Conservation (phyloP, 257 asterid species). For the Coffea canephora region DNA sequence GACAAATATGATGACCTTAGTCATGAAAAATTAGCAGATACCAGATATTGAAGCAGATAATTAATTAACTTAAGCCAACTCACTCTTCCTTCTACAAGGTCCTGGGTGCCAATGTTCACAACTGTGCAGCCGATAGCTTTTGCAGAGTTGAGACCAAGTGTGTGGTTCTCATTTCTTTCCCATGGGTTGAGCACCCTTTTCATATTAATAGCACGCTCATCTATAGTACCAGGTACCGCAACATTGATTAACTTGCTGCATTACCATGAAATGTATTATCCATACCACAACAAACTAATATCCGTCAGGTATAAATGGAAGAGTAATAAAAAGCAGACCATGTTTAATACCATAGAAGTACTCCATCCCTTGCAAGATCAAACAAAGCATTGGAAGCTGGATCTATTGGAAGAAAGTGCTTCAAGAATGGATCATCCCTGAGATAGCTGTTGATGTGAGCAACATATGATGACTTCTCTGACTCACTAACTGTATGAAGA, state of each 20-base stretch:
- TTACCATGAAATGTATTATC: slow-evolving; percentile 13
- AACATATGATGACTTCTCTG: slow-evolving; percentile 88
- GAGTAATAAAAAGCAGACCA: slow-evolving; percentile 23
- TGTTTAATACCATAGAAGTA: slow-evolving; percentile 70
- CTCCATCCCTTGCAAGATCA: slow-evolving; percentile 92
- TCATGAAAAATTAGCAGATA: not conserved
- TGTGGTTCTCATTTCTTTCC: slow-evolving; percentile 97
- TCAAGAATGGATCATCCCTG: slow-evolving; percentile 86
- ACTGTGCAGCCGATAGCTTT: slow-evolving; percentile 98
- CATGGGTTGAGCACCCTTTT: slow-evolving; percentile 85
- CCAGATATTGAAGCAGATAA: slow-evolving; percentile 8
- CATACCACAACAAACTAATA: slow-evolving; percentile 9
- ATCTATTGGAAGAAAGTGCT: slow-evolving; percentile 92
- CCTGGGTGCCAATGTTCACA: slow-evolving; percentile 91
- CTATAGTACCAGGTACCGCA: slow-evolving; percentile 89
- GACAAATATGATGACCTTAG: slow-evolving; percentile 9
- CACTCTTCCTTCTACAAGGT: slow-evolving; percentile 95
- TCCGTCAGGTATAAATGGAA: slow-evolving; percentile 10
- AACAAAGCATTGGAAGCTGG: slow-evolving; percentile 65
- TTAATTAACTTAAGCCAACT: slow-evolving; percentile 35
- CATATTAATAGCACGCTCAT: slow-evolving; percentile 87
- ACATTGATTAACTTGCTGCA: slow-evolving; percentile 93
- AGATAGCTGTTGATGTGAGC: slow-evolving; percentile 95
- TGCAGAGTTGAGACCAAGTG: slow-evolving; percentile 94
- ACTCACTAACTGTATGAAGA: slow-evolving; percentile 78